Percentiles rank a stretch among this genome's conserved stretches.
These are phyloP conservation scores for Vitis vinifera DNA, from an alignment of 164 flowering plant species.

Conservation along the genomic window ASM3070453v1 NC_081819.1:21282001-21282500, in stretches of 20 bases:
- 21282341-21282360: constrained; percentile 2
- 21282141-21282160: neutral
- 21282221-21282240: neutral
- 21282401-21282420: neutral
- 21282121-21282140: neutral
- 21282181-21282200: neutral
- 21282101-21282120: constrained; percentile 9
- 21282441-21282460: constrained; percentile 4
- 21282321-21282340: neutral
- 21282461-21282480: neutral
- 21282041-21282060: constrained; percentile 13
- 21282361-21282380: constrained; percentile 16
- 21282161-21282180: neutral
- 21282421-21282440: neutral
- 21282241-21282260: neutral
- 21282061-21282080: constrained; percentile 8
- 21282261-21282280: no score
- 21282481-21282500: constrained; percentile 3
- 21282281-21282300: neutral
- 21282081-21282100: neutral
- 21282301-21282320: neutral
- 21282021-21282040: constrained; percentile 23
- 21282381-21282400: constrained; percentile 6
- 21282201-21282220: neutral
- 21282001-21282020: constrained; percentile 31